A percentile compares a stretch with the other conserved stretches of the same genome.
phyloP scores from a whole-genome alignment of 192 early-diverging fungal species.

The Coemansia biformis region DNA sequence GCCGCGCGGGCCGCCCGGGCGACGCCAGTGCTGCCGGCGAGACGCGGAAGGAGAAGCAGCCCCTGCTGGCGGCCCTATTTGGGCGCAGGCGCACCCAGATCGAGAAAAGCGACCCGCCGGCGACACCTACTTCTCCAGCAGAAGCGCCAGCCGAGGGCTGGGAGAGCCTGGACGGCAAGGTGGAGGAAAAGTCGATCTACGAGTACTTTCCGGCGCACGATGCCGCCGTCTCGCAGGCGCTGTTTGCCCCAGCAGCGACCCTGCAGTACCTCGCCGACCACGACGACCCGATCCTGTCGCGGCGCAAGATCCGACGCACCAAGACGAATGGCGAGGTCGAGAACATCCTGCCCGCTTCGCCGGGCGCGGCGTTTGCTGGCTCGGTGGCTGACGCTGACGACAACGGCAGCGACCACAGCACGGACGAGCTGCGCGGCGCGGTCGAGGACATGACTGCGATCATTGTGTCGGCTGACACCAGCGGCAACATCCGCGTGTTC shows the following conservation, averaged over 20 bases:
- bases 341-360: conserved; percentile 9
- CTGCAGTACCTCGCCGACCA: conserved; percentile 55
- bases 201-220: conserved; percentile 57
- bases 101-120: conserved; percentile 1
- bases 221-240: conserved; percentile 53
- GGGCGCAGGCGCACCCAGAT: conserved; percentile 8
- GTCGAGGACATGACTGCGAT: conserved; percentile 51
- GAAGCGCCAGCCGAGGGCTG: conserved; percentile 42
- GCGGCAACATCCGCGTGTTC: conserved; percentile 62
- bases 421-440: conserved; percentile 5
- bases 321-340: conserved; percentile 28
- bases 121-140: background rate
- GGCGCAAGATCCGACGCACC: conserved; percentile 36
- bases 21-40: conserved; percentile 17
- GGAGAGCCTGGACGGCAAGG: conserved; percentile 50
- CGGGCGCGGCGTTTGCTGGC: conserved; percentile 25
- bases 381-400: background rate
- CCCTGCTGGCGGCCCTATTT: conserved; percentile 30
- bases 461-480: conserved; percentile 59
- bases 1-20: conserved; percentile 11
- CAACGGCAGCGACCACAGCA: background rate
- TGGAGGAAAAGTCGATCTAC: conserved; percentile 49
- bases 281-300: conserved; percentile 53
- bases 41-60: conserved; percentile 7
- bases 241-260: conserved; percentile 62